Evolutionary conservation across 768 basidiomycete genomes (phyloP).

Genomic region (Termitomyces sp.): DNA sequence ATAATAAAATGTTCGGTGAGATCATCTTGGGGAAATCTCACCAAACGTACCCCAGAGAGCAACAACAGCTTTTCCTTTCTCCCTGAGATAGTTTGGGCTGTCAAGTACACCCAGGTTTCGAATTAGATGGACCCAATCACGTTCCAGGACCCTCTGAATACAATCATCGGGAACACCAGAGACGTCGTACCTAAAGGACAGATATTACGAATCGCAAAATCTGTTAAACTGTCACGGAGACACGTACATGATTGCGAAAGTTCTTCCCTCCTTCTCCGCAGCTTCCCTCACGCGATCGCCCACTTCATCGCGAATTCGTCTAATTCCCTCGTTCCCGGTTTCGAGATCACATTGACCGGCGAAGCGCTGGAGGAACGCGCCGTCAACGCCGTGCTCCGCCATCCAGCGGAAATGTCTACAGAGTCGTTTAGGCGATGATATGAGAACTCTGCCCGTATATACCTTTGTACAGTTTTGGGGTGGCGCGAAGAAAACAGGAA

Average conservation of each 20-base stretch:
- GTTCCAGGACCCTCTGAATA: conserved; percentile 62
- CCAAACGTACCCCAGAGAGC: conserved; percentile 62
- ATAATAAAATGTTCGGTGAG: conserved; percentile 4
- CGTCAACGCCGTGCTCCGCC: conserved; percentile 78
- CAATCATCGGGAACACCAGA: conserved; percentile 71
- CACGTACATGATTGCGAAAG: conserved; percentile 81
- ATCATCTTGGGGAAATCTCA: neutral
- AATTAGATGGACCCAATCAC: conserved; percentile 75
- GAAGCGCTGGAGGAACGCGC: conserved; percentile 80
- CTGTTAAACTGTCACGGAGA: conserved; percentile 1
- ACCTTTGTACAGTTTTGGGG: conserved; percentile 66
- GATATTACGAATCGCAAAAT: conserved; percentile 4
- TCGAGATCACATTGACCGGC: conserved; percentile 62
- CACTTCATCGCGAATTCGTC: conserved; percentile 68
- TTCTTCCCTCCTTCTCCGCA: conserved; percentile 76
- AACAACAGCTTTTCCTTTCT: conserved; percentile 68
- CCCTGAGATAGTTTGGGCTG: conserved; percentile 70
- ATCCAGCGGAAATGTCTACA: conserved; percentile 77
- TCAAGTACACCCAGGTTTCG: conserved; percentile 58
- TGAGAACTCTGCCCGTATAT: conserved; percentile 12
- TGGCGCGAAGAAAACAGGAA: conserved; percentile 79
- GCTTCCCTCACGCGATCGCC: conserved; percentile 67
- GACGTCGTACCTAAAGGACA: conserved; percentile 69
- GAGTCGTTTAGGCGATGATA: conserved; percentile 3
- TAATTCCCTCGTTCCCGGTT: conserved; percentile 52